Conservation (phyloP, 208 protist species). For the Trypanosoma theileri region DNA sequence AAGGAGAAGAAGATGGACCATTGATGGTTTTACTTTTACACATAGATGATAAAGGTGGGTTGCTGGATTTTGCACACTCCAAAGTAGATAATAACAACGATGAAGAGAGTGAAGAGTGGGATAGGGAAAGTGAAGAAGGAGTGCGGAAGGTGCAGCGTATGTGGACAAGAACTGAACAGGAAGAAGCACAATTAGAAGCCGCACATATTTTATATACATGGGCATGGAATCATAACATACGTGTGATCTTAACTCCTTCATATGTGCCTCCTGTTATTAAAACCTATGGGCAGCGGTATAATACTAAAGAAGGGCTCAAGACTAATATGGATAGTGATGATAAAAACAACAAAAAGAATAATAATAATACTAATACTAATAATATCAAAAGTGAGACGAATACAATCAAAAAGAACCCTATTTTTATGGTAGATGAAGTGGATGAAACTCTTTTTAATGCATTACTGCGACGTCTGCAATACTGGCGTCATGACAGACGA, state of each 20-base stretch:
- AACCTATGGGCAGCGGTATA: constrained; percentile 35
- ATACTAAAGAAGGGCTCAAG: neutral
- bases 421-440: constrained; percentile 30
- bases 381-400: neutral
- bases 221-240: constrained; percentile 37
- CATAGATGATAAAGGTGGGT: constrained; percentile 52
- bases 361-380: neutral
- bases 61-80: constrained; percentile 42
- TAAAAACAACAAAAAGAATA: neutral
- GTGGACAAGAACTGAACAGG: constrained; percentile 21
- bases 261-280: constrained; percentile 43
- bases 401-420: neutral
- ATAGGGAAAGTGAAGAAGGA: constrained; percentile 11
- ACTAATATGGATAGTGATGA: too few relatives aligned
- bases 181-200: constrained; percentile 30
- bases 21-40: constrained; percentile 50
- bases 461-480: constrained; percentile 17
- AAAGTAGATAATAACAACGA: neutral
- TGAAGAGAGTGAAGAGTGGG: neutral
- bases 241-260: constrained; percentile 55
- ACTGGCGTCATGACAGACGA: constrained; percentile 1
- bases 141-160: constrained; percentile 1
- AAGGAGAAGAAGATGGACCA: neutral
- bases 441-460: constrained; percentile 23
- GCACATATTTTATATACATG: constrained; percentile 47